Evolutionary conservation across 2,329 filamentous ascomycete species (phyloP).

Genomic region (Fusarium falciforme): DNA sequence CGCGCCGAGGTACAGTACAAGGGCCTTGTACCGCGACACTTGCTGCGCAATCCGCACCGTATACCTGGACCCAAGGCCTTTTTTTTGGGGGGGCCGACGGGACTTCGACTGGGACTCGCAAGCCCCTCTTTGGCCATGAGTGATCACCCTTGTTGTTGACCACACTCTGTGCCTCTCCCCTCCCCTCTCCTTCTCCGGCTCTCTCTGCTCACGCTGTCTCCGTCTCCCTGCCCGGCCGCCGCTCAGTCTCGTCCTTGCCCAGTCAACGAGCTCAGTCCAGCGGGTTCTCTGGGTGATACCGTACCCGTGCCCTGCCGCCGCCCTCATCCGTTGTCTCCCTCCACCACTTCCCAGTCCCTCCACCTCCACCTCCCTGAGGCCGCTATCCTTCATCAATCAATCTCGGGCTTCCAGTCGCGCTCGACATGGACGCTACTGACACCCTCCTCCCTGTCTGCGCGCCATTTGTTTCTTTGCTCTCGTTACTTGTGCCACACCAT

Average conservation of each 20-base stretch:
- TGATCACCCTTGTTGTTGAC: slow-evolving; percentile 31
- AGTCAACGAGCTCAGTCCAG: slow-evolving; percentile 32
- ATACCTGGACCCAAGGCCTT: slow-evolving; percentile 43
- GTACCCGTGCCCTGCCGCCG: slow-evolving; percentile 19
- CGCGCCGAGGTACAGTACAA: slow-evolving; percentile 52
- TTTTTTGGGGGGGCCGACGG: slow-evolving; percentile 5
- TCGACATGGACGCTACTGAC: slow-evolving; percentile 36
- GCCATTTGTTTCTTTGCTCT: slow-evolving; percentile 27
- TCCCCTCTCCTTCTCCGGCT: background rate
- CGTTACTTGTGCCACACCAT: slow-evolving; percentile 42
- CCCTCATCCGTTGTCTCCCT: slow-evolving; percentile 6
- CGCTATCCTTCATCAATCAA: slow-evolving; percentile 45
- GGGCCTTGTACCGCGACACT: slow-evolving; percentile 45
- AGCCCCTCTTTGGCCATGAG: slow-evolving; percentile 41
- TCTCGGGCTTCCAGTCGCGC: slow-evolving; percentile 36
- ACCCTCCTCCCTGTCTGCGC: slow-evolving; percentile 41
- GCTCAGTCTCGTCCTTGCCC: slow-evolving; percentile 11
- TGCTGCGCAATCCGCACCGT: slow-evolving; percentile 47
- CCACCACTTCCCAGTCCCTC: slow-evolving; percentile 26
- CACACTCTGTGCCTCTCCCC: slow-evolving; percentile 4
- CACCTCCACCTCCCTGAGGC: slow-evolving; percentile 39
- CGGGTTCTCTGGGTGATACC: slow-evolving; percentile 31
- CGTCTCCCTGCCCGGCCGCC: background rate
- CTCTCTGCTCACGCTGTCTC: slow-evolving; percentile 8
- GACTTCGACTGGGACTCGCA: slow-evolving; percentile 34